Conservation (phyloP, 192 early-diverging fungal species). For the Spizellomyces punctatus region DNA sequence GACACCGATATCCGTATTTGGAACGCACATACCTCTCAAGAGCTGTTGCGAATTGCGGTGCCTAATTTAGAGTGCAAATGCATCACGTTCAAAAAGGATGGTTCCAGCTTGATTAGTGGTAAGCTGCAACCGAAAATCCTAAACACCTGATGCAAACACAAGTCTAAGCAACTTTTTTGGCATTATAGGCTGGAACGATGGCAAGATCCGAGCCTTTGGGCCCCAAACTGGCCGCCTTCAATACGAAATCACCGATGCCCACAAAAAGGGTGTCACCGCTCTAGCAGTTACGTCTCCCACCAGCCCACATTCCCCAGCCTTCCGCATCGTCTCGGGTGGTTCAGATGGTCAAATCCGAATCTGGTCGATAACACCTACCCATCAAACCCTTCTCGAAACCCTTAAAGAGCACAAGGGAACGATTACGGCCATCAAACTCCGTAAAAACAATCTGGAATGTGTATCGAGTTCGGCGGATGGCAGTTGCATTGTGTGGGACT, state of each 20-base stretch:
- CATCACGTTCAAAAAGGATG: slow-evolving; percentile 62
- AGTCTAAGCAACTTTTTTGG: slow-evolving; percentile 6
- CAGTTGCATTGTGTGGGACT: slow-evolving; percentile 63
- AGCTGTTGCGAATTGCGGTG: slow-evolving; percentile 56
- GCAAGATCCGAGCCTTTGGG: slow-evolving; percentile 64
- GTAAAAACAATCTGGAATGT: slow-evolving; percentile 61
- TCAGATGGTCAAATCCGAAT: slow-evolving; percentile 63
- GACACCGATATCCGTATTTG: slow-evolving; percentile 61
- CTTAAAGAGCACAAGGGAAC: slow-evolving; percentile 70
- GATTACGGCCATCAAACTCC: slow-evolving; percentile 63
- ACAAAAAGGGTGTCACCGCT: slow-evolving; percentile 57
- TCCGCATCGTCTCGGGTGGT: slow-evolving; percentile 59
- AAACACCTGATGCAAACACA: neutral
- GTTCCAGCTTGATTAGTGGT: slow-evolving; percentile 48
- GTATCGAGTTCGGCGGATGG: slow-evolving; percentile 58
- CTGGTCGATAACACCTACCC: slow-evolving; percentile 50
- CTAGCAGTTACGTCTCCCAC: slow-evolving; percentile 53
- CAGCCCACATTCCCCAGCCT: slow-evolving; percentile 43
- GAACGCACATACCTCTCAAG: slow-evolving; percentile 51
- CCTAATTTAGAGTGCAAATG: slow-evolving; percentile 66
- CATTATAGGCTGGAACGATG: slow-evolving; percentile 60
- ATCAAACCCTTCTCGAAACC: slow-evolving; percentile 51
- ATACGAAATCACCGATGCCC: slow-evolving; percentile 61
- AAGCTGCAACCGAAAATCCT: neutral
- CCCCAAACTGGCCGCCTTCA: slow-evolving; percentile 61